These are phyloP conservation scores for Diaporthe sp. DNA, from an alignment of 2,329 filamentous ascomycete genomes.

Conservation along the genomic window DNA sequence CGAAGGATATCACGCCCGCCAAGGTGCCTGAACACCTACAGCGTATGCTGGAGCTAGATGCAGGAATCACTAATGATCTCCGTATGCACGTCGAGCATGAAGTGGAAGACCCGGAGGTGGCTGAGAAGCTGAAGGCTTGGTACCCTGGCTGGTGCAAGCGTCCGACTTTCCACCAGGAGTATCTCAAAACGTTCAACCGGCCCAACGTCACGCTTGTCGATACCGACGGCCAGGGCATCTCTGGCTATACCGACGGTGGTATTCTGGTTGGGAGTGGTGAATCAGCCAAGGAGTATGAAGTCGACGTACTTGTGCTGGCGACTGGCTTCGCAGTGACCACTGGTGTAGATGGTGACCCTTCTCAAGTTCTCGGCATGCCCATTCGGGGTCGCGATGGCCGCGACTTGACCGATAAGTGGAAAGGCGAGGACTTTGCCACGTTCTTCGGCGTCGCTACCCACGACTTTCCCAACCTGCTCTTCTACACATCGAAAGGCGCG, in stretches of 20 bases:
- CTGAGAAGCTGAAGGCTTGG: slow-evolving; percentile 61
- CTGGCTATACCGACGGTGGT: background rate
- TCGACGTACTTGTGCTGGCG: background rate
- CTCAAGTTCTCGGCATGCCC: background rate
- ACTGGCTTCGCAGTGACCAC: background rate
- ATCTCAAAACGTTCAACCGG: slow-evolving; percentile 48
- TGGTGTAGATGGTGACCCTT: background rate
- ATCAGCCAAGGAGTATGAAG: background rate
- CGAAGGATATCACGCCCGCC: background rate
- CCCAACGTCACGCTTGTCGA: background rate
- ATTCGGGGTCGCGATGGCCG: background rate
- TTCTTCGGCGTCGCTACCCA: background rate
- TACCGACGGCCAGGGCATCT: background rate
- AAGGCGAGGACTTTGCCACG: background rate
- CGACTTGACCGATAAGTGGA: background rate
- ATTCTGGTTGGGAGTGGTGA: background rate
- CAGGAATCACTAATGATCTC: background rate
- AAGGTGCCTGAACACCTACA: background rate
- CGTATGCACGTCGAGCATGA: slow-evolving; percentile 46
- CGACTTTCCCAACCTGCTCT: background rate
- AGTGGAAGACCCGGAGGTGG: slow-evolving; percentile 57
- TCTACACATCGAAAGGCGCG: background rate
- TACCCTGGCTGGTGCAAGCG: slow-evolving; percentile 66
- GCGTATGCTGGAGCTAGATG: background rate
- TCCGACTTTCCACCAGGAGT: slow-evolving; percentile 64